Conservation (phyloP, 2,329 filamentous ascomycete species). For the Drechslera avenae region DNA sequence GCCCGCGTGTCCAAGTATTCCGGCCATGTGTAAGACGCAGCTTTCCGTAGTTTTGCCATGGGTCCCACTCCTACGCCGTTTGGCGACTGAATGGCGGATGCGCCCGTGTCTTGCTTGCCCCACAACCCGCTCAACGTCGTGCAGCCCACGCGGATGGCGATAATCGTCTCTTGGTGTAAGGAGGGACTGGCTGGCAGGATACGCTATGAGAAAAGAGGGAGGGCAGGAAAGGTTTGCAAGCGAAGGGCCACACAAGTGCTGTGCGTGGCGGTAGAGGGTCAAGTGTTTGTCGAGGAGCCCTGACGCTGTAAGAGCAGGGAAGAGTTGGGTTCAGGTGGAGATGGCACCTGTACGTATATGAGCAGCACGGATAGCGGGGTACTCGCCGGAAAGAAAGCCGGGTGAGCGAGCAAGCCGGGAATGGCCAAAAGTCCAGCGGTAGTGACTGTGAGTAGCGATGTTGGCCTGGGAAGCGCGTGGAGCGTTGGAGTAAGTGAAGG, state of each 20-base stretch:
- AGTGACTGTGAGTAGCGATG: constrained; percentile 19
- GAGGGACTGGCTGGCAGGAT: background rate
- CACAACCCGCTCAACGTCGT: constrained; percentile 7
- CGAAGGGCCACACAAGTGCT: background rate
- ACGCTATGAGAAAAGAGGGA: background rate
- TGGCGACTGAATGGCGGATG: constrained; percentile 5
- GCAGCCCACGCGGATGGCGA: constrained; percentile 1
- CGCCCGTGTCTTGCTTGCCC: constrained; percentile 2
- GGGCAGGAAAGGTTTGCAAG: background rate
- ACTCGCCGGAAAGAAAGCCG: background rate
- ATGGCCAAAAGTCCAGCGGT: constrained; percentile 15
- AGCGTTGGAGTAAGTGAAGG: constrained; percentile 12
- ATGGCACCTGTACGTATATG: constrained; percentile 1
- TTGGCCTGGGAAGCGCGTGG: constrained; percentile 22
- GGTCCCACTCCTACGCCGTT: constrained; percentile 5
- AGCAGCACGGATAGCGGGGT: constrained; percentile 5
- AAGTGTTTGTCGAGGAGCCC: constrained; percentile 5
- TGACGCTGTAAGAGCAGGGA: constrained; percentile 9
- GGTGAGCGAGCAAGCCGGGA: constrained; percentile 24
- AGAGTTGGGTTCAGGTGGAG: constrained; percentile 1
- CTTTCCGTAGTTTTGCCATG: constrained; percentile 33
- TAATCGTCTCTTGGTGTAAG: background rate
- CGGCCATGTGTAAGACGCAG: constrained; percentile 23
- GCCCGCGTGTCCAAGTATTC: constrained; percentile 16
- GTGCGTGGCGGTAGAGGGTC: constrained; percentile 3